Evolutionary conservation across 371 early-diverging fungal genomes (phyloP), one percentile per base, ranked within the genome.

Genomic region (Mortierella sp.): DNA sequence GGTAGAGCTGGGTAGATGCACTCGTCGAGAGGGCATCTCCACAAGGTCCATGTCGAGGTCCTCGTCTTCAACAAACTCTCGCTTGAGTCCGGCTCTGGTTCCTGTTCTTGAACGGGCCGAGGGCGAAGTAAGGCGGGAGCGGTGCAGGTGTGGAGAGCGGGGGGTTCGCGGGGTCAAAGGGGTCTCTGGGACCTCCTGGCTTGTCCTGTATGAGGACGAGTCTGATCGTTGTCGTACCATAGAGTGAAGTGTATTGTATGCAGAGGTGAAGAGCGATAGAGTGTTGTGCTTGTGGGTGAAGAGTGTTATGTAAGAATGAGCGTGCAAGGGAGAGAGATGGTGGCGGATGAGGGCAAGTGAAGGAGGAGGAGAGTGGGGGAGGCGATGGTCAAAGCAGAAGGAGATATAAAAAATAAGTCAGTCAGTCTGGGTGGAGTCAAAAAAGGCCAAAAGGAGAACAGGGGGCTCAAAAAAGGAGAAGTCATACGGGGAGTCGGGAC

Each of bases 111-210:
- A 31, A 6, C 40, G 55, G 9, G 72, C 71, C 24, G 75, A 71
- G 5, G 75, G 37, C 10, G 72, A 19, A 26, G 48, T 34, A 57
- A 75, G 71, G 9, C 59, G 69, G 16, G 75, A 75, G 43, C 78
- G 71, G 28, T 75, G 79, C 6, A 72, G 31, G 72, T 69, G 79
- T 19, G 82, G 76, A 19, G 76, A 70, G 61, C 69, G 73, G 43
- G 76, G 77, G 13, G 81, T 75, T 24, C 77, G 77, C n/a, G 77
- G 81, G 55, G 77, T 77, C 10, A 64, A 78, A 19, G 78, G 82
- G 0, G 82, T 78, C 44, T 74, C 81, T n/a, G 82, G 82, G 21
- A 44, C 43, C 5, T 75, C 75, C 26, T 75, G 57, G 69, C 71
- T 79, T n/a, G 55, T 14, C 53, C 79, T 71, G 54, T 75, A 79